Percentiles rank a stretch among this genome's conserved stretches.
Evolutionary conservation across 495 filamentous ascomycete species (phyloP).

Genomic region (Neurospora tetrasperma): DNA sequence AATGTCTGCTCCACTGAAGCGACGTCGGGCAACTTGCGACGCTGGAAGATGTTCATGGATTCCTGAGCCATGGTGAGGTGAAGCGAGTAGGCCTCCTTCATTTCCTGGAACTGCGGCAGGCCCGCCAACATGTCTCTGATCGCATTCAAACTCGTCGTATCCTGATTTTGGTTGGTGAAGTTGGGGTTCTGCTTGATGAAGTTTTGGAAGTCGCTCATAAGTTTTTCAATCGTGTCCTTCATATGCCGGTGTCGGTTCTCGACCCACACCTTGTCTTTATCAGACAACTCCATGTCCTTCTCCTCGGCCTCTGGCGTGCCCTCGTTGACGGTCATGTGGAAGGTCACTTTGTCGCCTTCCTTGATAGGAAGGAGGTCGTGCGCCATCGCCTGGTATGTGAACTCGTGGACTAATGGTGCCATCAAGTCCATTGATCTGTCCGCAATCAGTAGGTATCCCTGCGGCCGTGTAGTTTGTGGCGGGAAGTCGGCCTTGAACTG

Average conservation of each 20-base stretch:
- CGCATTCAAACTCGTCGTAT: constrained; percentile 69
- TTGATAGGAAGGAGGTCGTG: constrained; percentile 82
- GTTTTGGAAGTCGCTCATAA: constrained; percentile 84
- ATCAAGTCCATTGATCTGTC: constrained; percentile 88
- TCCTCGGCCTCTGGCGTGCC: constrained; percentile 53
- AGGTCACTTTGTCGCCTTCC: constrained; percentile 80
- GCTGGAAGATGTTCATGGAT: constrained; percentile 85
- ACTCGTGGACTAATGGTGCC: constrained; percentile 84
- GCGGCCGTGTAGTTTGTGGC: constrained; percentile 65
- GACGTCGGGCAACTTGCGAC: constrained; percentile 73
- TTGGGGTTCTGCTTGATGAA: constrained; percentile 92
- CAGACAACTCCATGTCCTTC: constrained; percentile 83
- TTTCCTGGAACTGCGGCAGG: constrained; percentile 84
- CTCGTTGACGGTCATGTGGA: constrained; percentile 67
- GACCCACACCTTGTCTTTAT: constrained; percentile 88
- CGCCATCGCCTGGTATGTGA: constrained; percentile 97
- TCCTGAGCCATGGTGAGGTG: constrained; percentile 98
- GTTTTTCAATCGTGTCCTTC: constrained; percentile 91
- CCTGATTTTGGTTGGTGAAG: constrained; percentile 61
- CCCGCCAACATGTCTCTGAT: constrained; percentile 97
- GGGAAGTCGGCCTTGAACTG: constrained; percentile 76
- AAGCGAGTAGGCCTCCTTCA: constrained; percentile 89
- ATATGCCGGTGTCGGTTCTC: constrained; percentile 90
- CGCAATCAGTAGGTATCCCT: constrained; percentile 73
- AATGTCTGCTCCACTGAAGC: constrained; percentile 76